These are phyloP conservation scores for Pseudocercospora fijiensis DNA, from an alignment of 2,329 filamentous ascomycete genomes.

Conservation along the genomic window DNA sequence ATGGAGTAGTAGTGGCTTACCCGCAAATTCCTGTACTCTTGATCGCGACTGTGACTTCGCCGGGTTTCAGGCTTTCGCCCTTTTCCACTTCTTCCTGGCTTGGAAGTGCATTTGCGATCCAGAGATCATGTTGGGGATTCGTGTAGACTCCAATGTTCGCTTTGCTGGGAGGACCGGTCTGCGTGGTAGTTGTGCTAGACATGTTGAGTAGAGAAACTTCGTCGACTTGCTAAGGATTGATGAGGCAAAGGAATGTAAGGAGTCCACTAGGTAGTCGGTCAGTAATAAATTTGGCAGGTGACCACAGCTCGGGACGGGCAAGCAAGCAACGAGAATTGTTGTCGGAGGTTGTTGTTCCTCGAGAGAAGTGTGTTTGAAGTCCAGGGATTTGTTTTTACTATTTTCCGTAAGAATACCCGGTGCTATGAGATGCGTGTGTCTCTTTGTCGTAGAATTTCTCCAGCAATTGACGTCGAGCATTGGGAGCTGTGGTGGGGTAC, in stretches of 20 bases:
- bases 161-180: conserved; percentile 57
- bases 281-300: conserved; percentile 14
- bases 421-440: not conserved
- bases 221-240: conserved; percentile 15
- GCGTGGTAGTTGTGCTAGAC: conserved; percentile 20
- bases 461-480: conserved; percentile 14
- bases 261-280: not conserved
- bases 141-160: conserved; percentile 95
- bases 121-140: conserved; percentile 87
- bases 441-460: conserved; percentile 9
- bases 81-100: conserved; percentile 70
- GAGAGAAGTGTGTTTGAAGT: not conserved
- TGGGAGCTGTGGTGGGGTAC: conserved; percentile 2
- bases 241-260: not conserved
- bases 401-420: conserved; percentile 12
- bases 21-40: conserved; percentile 97
- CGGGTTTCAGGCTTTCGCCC: conserved; percentile 68
- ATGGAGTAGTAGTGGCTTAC: conserved; percentile 47
- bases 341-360: not conserved
- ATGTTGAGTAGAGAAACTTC: conserved; percentile 17
- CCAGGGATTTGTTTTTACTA: conserved; percentile 5
- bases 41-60: conserved; percentile 84
- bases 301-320: conserved; percentile 12
- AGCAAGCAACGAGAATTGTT: conserved; percentile 8
- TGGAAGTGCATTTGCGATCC: conserved; percentile 77